Conservation (phyloP, 495 filamentous ascomycete genomes). For the Tuber borchii region DNA sequence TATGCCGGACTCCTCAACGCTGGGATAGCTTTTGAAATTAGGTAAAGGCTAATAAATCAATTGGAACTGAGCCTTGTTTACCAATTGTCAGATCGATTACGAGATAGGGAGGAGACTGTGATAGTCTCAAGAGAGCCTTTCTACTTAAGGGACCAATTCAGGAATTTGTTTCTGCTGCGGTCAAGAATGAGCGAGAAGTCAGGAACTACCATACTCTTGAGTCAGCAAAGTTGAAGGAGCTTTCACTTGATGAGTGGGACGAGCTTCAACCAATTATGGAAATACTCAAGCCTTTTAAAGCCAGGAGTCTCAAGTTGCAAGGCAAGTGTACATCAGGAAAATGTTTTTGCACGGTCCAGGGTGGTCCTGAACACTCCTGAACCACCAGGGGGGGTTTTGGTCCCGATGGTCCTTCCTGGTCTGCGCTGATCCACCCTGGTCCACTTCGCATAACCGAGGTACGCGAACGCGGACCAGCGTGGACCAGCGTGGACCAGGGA, state of each 20-base stretch:
- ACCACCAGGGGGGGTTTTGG: too few relatives aligned
- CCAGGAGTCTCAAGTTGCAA: conserved; percentile 7
- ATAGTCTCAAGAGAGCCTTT: conserved; percentile 11
- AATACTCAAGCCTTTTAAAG: conserved; percentile 16
- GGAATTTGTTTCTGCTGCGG: conserved; percentile 12
- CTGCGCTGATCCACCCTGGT: too few relatives aligned
- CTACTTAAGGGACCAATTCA: conserved; percentile 12
- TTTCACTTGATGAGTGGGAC: background rate
- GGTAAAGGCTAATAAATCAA: background rate
- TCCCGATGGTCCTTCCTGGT: too few relatives aligned
- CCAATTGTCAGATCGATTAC: conserved; percentile 9
- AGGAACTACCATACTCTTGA: background rate
- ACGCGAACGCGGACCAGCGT: too few relatives aligned
- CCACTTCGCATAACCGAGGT: too few relatives aligned
- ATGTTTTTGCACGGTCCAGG: too few relatives aligned
- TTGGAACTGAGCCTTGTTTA: background rate
- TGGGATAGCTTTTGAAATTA: conserved; percentile 13
- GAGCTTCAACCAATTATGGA: background rate
- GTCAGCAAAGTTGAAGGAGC: background rate
- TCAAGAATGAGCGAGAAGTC: background rate
- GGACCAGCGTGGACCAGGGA: too few relatives aligned
- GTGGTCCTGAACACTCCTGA: too few relatives aligned
- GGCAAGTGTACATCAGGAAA: too few relatives aligned
- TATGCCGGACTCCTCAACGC: conserved; percentile 9
- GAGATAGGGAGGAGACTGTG: conserved; percentile 21